Evolutionary conservation across 257 asterid species (phyloP).

Genomic region (Misopates orontium): DNA sequence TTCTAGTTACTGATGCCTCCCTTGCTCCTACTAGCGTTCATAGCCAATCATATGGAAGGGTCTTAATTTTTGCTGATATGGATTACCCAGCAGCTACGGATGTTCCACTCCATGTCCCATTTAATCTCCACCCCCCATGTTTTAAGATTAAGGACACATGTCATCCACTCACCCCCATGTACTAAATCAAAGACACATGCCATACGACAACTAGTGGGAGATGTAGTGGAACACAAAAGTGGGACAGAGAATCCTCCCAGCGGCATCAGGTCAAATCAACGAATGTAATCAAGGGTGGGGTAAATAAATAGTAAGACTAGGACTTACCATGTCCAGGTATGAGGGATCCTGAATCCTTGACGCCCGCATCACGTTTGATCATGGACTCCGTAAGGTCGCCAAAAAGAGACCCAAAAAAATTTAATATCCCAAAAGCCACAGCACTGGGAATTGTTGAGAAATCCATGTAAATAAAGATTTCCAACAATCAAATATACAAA

Average conservation of each 20-base stretch:
- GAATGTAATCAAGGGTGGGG: too few relatives aligned
- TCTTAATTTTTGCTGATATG: not conserved
- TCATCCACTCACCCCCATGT: too few relatives aligned
- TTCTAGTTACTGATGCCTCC: not conserved
- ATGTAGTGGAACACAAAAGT: too few relatives aligned
- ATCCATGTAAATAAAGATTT: conserved; percentile 5
- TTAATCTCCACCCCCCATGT: too few relatives aligned
- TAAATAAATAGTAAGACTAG: not conserved
- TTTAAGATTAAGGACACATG: too few relatives aligned
- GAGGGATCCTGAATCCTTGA: conserved; percentile 95
- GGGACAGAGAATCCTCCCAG: too few relatives aligned
- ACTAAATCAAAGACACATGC: too few relatives aligned
- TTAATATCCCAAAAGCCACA: conserved; percentile 74
- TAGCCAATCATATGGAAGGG: not conserved
- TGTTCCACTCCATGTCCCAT: too few relatives aligned
- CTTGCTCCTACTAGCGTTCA: not conserved
- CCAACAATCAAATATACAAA: not conserved
- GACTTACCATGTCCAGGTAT: conserved; percentile 96
- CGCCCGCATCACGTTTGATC: conserved; percentile 99
- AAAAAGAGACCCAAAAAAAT: conserved; percentile 88
- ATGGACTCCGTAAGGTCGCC: conserved; percentile 95
- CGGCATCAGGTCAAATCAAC: too few relatives aligned
- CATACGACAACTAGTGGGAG: too few relatives aligned
- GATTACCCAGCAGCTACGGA: not conserved
- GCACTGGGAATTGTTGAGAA: conserved; percentile 54